Conservation (phyloP, 129 eudicot genomes). For the Apium graveolens region DNA sequence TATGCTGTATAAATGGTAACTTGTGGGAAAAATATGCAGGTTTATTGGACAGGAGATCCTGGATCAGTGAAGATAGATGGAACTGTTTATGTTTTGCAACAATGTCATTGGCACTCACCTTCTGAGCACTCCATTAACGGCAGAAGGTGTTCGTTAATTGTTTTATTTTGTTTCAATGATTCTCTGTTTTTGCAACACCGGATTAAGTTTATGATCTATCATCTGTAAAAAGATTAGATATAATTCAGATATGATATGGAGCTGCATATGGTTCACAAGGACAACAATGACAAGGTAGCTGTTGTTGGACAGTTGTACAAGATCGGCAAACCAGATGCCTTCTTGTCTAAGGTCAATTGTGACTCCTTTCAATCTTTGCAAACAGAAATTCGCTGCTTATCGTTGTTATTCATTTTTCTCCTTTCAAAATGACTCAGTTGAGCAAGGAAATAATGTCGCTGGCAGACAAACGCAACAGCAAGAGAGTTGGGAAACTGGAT, state of each 20-base stretch:
- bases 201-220: not conserved
- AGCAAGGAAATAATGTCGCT: conserved; percentile 23
- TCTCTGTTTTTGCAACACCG: not conserved
- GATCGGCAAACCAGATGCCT: conserved; percentile 37
- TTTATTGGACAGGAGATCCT: conserved; percentile 1
- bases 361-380: not conserved
- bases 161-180: not conserved
- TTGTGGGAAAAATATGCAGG: not conserved
- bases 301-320: conserved; percentile 42
- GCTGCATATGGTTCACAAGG: conserved; percentile 43
- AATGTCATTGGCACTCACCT: conserved; percentile 12
- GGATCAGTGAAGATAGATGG: conserved; percentile 6
- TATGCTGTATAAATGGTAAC: not conserved
- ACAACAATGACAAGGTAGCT: conserved; percentile 21
- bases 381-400: not conserved
- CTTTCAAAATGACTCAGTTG: conserved; percentile 20
- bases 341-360: conserved; percentile 31
- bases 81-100: not conserved
- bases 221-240: not conserved
- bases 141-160: not conserved
- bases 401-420: not conserved
- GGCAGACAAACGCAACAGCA: conserved; percentile 23
- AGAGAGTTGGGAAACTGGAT: conserved; percentile 25
- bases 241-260: conserved; percentile 35
- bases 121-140: conserved; percentile 9